Evolutionary conservation across 2,329 filamentous ascomycete genomes (phyloP).

Genomic region (Zymoseptoria passerinii): DNA sequence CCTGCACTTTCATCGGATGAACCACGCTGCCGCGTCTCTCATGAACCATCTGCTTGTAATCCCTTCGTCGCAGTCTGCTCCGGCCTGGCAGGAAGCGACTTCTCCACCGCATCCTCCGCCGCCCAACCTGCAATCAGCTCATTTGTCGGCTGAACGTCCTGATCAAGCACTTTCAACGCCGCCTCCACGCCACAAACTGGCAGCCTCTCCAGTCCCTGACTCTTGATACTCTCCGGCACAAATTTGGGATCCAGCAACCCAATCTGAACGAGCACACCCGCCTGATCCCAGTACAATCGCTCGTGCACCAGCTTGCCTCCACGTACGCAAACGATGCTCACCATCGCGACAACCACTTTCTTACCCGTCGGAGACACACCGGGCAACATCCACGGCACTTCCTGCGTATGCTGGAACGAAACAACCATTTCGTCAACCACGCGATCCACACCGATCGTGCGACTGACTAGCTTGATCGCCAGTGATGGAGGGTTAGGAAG

Average conservation of each 20-base stretch:
- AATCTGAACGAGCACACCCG: slow-evolving; percentile 48
- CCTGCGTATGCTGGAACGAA: slow-evolving; percentile 48
- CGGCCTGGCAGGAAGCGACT: slow-evolving; percentile 16
- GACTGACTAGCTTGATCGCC: slow-evolving; percentile 45
- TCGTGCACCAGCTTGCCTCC: slow-evolving; percentile 48
- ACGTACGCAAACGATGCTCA: slow-evolving; percentile 47
- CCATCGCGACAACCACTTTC: slow-evolving; percentile 47
- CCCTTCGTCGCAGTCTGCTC: slow-evolving; percentile 18
- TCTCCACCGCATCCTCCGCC: slow-evolving; percentile 6
- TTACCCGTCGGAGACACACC: slow-evolving; percentile 49
- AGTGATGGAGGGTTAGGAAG: slow-evolving; percentile 46
- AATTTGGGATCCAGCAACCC: slow-evolving; percentile 48
- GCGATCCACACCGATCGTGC: slow-evolving; percentile 49
- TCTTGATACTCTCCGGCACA: slow-evolving; percentile 37
- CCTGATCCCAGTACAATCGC: slow-evolving; percentile 54
- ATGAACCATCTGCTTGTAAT: slow-evolving; percentile 2
- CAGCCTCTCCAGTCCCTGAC: slow-evolving; percentile 35
- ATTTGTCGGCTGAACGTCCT: slow-evolving; percentile 35
- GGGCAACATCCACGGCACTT: slow-evolving; percentile 51
- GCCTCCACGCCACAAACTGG: slow-evolving; percentile 35
- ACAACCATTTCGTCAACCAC: slow-evolving; percentile 53
- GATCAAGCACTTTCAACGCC: slow-evolving; percentile 36
- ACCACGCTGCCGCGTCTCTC: background rate
- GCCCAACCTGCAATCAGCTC: slow-evolving; percentile 30
- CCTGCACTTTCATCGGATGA: slow-evolving; percentile 65